phyloP scores from a whole-genome alignment of 2,329 filamentous ascomycete genomes.

The Penicillium sp. region DNA sequence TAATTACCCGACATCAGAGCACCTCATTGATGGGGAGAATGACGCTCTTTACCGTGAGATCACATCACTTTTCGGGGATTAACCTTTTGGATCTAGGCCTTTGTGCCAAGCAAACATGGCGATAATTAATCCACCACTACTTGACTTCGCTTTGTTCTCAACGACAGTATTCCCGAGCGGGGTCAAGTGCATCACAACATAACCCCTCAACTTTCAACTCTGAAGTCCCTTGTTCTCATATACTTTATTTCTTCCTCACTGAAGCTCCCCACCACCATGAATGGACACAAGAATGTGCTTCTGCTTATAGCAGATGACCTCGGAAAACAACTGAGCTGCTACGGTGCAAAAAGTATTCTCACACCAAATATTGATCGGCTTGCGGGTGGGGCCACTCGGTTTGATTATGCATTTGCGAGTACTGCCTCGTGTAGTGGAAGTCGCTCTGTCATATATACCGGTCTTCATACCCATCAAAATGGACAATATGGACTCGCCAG shows the following conservation, averaged over 20 bases:
- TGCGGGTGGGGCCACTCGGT: constrained; percentile 38
- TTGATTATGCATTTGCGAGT: constrained; percentile 30
- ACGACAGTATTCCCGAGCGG: background rate
- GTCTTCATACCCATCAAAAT: constrained; percentile 49
- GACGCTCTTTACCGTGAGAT: background rate
- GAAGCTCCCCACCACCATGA: background rate
- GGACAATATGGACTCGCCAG: constrained; percentile 49
- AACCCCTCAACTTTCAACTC: background rate
- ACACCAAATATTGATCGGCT: constrained; percentile 48
- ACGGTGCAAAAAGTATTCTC: constrained; percentile 23
- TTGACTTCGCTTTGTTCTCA: background rate
- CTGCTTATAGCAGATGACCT: constrained; percentile 48
- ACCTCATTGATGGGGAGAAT: background rate
- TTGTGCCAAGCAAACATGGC: background rate
- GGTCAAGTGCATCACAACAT: background rate
- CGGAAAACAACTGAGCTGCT: constrained; percentile 40
- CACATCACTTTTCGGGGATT: background rate
- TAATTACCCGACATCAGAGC: background rate
- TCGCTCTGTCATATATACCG: constrained; percentile 51
- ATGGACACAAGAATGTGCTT: constrained; percentile 36
- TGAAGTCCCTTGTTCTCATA: background rate
- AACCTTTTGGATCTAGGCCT: background rate
- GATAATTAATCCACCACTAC: background rate
- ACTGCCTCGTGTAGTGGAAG: constrained; percentile 51
- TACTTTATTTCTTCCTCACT: background rate